Conservation (phyloP, 352 stramenopile species). For the Phytopythium litorale region DNA sequence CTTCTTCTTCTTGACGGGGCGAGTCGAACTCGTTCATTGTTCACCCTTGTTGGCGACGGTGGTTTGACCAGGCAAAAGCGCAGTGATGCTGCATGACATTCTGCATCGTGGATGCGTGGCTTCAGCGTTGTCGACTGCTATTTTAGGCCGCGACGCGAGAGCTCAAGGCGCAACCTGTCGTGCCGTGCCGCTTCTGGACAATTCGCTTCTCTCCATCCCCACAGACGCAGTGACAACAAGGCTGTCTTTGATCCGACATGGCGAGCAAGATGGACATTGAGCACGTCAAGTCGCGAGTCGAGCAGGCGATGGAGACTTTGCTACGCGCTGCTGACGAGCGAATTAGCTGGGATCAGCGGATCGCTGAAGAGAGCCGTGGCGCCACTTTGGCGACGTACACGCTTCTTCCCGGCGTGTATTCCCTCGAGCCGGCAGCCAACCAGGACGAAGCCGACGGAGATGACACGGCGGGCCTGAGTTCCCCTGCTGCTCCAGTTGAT, state of each 20-base stretch:
- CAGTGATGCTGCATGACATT: background rate
- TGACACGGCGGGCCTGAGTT: background rate
- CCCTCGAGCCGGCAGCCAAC: background rate
- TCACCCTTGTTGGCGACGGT: background rate
- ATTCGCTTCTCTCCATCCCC: background rate
- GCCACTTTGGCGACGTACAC: constrained; percentile 23
- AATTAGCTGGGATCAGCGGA: constrained; percentile 48
- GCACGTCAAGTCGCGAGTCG: constrained; percentile 51
- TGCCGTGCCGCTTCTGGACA: background rate
- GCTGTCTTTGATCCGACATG: constrained; percentile 5
- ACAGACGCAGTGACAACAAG: background rate
- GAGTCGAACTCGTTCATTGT: constrained; percentile 5
- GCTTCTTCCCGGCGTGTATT: constrained; percentile 66
- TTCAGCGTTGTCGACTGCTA: background rate
- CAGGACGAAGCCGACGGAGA: background rate
- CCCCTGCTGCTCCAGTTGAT: constrained; percentile 4
- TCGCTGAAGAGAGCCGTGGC: background rate
- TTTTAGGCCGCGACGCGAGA: background rate
- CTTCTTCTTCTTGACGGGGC: constrained; percentile 10
- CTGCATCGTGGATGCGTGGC: background rate
- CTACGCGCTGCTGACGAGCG: constrained; percentile 51
- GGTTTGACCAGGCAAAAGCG: background rate
- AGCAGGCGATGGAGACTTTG: constrained; percentile 54
- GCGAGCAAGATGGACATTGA: constrained; percentile 28
- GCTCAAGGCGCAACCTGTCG: no score